Conservation (phyloP, 192 early-diverging fungal genomes). For the Diversispora eburnea region DNA sequence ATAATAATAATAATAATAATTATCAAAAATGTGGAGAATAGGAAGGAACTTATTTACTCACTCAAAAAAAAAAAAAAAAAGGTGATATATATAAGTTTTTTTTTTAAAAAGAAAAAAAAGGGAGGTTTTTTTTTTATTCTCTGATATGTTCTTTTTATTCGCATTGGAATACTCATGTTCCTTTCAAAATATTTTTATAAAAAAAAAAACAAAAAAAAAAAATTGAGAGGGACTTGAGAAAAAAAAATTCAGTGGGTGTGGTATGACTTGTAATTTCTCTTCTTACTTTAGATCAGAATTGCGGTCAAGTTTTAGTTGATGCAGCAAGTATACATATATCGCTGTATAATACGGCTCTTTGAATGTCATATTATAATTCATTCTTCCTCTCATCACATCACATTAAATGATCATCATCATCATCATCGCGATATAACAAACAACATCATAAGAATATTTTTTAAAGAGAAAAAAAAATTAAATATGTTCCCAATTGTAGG, state of each 20-base stretch:
- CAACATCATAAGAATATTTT: constrained; percentile 19
- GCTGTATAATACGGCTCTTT: neutral
- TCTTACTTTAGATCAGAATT: constrained; percentile 23
- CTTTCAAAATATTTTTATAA: neutral
- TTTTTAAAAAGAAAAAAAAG: no score
- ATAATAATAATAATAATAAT: no score
- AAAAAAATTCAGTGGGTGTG: constrained; percentile 15
- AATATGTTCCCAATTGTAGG: constrained; percentile 13
- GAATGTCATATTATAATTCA: neutral
- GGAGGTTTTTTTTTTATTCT: constrained; percentile 16
- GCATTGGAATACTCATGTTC: constrained; percentile 8
- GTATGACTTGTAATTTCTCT: constrained; percentile 26
- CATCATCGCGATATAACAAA: constrained; percentile 22
- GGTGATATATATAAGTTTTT: no score
- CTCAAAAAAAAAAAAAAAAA: no score
- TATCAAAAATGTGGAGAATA: neutral
- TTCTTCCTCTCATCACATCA: neutral
- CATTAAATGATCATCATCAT: no score
- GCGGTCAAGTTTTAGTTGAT: constrained; percentile 20
- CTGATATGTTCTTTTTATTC: constrained; percentile 13
- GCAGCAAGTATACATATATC: neutral
- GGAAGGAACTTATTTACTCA: neutral
- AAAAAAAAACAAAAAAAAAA: no score
- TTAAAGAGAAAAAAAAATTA: constrained; percentile 9
- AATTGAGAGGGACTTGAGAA: neutral